These are phyloP conservation scores for Fraxinus platypoda DNA, from an alignment of 305 asterid genomes.

Conservation along the genomic window DNA sequence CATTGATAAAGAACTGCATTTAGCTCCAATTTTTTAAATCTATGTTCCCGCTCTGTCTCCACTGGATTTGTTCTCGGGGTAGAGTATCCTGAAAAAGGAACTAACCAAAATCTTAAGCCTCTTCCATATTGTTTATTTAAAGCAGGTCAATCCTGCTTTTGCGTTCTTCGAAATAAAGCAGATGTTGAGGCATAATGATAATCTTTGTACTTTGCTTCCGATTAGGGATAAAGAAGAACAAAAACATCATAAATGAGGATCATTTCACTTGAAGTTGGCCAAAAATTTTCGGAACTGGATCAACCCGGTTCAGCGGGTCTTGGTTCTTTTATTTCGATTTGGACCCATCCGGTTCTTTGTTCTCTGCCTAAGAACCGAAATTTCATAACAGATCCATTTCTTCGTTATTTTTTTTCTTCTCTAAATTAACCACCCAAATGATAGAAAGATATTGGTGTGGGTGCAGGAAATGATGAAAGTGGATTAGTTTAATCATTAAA, in stretches of 20 bases:
- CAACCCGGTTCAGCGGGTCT: not conserved
- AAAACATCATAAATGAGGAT: conserved; percentile 27
- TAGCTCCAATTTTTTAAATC: not conserved
- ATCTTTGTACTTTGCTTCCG: conserved; percentile 49
- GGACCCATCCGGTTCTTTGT: not conserved
- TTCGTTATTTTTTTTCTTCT: not conserved
- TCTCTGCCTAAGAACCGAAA: not conserved
- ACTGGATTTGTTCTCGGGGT: not conserved
- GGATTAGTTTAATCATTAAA: conserved; percentile 27
- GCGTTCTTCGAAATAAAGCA: conserved; percentile 8
- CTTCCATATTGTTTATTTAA: conserved; percentile 4
- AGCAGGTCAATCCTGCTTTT: conserved; percentile 17
- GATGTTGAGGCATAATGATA: conserved; percentile 22
- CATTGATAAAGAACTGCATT: not conserved
- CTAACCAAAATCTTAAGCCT: not conserved
- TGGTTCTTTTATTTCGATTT: not conserved
- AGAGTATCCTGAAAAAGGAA: not conserved
- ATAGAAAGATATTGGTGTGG: conserved; percentile 22
- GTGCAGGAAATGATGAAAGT: conserved; percentile 25
- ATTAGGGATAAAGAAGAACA: conserved; percentile 33
- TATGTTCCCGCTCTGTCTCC: not conserved
- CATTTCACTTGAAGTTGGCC: not conserved
- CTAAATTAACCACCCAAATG: conserved; percentile 20
- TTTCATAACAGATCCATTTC: conserved; percentile 4
- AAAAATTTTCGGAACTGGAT: not conserved